Base-by-base conservation (phyloP, 108 stramenopile genomes). In the Discostella pseudostelligera region DNA sequence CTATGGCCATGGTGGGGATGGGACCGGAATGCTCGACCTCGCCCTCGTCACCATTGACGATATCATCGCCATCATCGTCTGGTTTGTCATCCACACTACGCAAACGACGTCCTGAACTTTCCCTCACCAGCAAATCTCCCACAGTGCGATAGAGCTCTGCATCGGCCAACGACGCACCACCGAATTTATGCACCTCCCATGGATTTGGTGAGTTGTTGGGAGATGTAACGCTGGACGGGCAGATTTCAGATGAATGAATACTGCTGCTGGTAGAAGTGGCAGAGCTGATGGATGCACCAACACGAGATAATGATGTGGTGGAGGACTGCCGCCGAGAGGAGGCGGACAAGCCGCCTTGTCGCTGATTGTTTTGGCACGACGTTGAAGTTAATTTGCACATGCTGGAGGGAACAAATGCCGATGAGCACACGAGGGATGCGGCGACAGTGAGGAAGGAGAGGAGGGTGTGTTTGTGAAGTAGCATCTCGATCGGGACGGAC, bases 1-100 rank as follows among this genome's bases (percentile, higher is more conserved):
- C 94, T 16, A 93, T 57, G 29, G 88, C 90, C 87, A 91, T 89
- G 70, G 81, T 86, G 44, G 86, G 86, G 40, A 82, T 74, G 74
- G 81, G 64, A 20, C 81, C 83, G 25, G 70, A 64, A 46, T 53
- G 56, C 7, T 21, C 2, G n/a, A 1, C 42, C n/a, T 43, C 42
- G 2, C 10, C 42, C 1, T 59, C 26, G 25, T 36, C 61, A 8
- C 16, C 44, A 28, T 36, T 39, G 10, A n/a, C 46, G 1, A 13
- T 21, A 1, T 48, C 61, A 17, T 46, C 44, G 10, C 24, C 56
- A 29, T 14, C 39, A 13, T 47, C 45, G 16, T 48, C 46, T 35
- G 28, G 32, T 26, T 49, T 11, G 0, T 25, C 51, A 25, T 17
- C 62, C 6, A 19, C 62, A n/a, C 4, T 26, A 32, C 12, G 26